These are phyloP conservation scores for Backusella parvicylindrica DNA, from an alignment of 192 early-diverging fungal genomes.

Conservation along the genomic window DNA sequence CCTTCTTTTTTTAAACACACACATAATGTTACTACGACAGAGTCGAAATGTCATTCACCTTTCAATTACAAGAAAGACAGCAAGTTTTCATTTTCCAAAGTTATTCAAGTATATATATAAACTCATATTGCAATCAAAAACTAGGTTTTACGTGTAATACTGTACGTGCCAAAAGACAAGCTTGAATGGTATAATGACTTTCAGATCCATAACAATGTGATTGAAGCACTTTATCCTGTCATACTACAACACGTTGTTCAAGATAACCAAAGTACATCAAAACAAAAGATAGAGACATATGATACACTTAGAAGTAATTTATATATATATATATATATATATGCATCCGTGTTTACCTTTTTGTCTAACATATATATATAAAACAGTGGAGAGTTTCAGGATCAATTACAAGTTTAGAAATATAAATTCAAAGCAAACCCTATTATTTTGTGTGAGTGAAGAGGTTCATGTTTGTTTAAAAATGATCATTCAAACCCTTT, in stretches of 20 bases:
- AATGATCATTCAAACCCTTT: background rate
- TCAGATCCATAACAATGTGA: background rate
- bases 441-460: background rate
- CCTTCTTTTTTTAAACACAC: background rate
- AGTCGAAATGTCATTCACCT: constrained; percentile 4
- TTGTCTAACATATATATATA: background rate
- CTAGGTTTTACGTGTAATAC: background rate
- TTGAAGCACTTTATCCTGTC: background rate
- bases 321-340: background rate
- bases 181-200: constrained; percentile 6
- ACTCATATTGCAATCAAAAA: background rate
- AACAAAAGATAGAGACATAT: background rate
- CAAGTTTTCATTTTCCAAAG: background rate
- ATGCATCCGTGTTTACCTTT: too few species aligned
- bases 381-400: background rate
- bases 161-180: background rate
- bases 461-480: background rate
- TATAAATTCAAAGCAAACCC: background rate
- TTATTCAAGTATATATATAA: background rate
- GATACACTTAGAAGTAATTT: background rate
- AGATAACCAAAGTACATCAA: background rate
- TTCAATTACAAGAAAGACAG: background rate
- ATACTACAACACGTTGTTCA: background rate
- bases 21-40: background rate
- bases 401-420: background rate